Base-by-base conservation (phyloP, 1,139 yeast genomes). In the Taiozyma sp. region DNA sequence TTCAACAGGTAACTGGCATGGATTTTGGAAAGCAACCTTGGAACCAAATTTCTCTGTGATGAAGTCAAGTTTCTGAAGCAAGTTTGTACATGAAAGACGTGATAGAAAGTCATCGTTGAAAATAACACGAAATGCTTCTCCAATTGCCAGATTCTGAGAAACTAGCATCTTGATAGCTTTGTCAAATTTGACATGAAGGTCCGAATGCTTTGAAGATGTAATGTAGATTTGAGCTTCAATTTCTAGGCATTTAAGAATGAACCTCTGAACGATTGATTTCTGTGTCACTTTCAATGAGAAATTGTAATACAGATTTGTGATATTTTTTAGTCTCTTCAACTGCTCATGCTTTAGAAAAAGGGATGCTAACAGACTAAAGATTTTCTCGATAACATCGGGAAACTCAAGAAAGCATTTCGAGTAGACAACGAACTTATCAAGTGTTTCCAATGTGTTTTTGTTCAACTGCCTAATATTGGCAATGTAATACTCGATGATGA, bases 271-370 rank as follows among this genome's bases (percentile, higher is more conserved):
- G 14, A 50, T 48, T 5, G 48, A 32, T 9, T 46, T 45, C 3
- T 58, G 51, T 5, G 62, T 53, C 2, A 54, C 23, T 13, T 49
- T 50, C 8, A 62, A 40, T 51, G 60, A 64, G 10, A 56, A 49
- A 50, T 69, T 69, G 44, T 65, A 69, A 13, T 64, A 51, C 19
- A 70, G 54, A 48, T 66, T 70, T 4, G 67, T 61, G 4, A 70
- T 51, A 51, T 69, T 70, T 13, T 56, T 55, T 27, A 68, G 38
- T 48, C 71, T 60, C 49, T 66, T 65, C 24, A 44, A 48, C 27
- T 68, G 70, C 8, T 52, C 43, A 16, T 50, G 30, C 10, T 23
- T 46, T 4, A 40, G 3, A 14, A 57, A 57, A 3, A 57, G n/a
- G 8, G 13, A 4, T 12, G 27, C n/a, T 3, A 59, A 24, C 8